A percentile compares a stretch with the other conserved stretches of the same genome.
Evolutionary conservation across 164 flowering plant genomes (phyloP).

Genomic region (Amborella trichopoda): DNA sequence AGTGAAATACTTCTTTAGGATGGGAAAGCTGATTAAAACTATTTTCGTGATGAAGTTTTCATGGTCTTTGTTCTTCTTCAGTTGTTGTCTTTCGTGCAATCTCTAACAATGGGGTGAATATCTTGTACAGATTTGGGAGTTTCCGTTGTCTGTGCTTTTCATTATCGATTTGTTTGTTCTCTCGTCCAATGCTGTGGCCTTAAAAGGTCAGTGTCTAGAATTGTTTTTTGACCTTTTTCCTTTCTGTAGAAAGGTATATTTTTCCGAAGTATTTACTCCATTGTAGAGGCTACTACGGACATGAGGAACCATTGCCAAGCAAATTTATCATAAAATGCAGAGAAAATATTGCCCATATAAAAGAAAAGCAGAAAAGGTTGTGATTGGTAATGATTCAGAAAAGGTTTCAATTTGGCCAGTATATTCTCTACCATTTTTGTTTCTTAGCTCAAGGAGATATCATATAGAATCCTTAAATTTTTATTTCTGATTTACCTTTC

Average conservation of each 20-base stretch:
- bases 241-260: neutral
- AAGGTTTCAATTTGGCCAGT: neutral
- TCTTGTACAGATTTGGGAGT: conserved; percentile 70
- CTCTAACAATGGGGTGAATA: neutral
- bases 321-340: too few relatives aligned
- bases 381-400: neutral
- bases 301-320: neutral
- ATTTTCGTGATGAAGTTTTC: too few relatives aligned
- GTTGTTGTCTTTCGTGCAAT: too few relatives aligned
- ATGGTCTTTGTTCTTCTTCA: too few relatives aligned
- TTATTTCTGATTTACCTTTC: too few relatives aligned
- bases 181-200: conserved; percentile 71
- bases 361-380: neutral
- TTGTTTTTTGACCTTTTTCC: neutral
- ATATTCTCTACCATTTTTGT: too few relatives aligned
- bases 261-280: neutral
- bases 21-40: too few relatives aligned
- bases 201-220: conserved; percentile 35
- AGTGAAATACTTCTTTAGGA: too few relatives aligned
- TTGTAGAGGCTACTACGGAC: neutral
- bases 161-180: conserved; percentile 57
- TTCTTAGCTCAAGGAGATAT: too few relatives aligned
- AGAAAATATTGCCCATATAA: too few relatives aligned
- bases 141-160: conserved; percentile 53
- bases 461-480: too few relatives aligned